These are phyloP conservation scores for Boletus smithii DNA, from an alignment of 1,284 basidiomycete species.

Conservation along the genomic window DNA sequence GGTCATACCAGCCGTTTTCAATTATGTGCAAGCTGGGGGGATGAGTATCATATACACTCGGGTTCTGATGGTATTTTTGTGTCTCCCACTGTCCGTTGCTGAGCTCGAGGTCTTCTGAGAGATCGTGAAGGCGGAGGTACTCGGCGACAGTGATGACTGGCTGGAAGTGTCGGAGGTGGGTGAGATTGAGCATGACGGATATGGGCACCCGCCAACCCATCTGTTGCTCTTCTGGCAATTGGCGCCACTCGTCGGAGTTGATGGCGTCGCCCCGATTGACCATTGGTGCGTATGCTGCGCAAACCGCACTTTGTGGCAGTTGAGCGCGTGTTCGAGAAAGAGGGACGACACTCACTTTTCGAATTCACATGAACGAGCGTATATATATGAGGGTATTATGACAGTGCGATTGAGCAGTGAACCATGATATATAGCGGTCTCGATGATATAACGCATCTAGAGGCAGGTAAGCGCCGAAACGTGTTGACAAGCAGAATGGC, in stretches of 20 bases:
- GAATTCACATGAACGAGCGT: conserved; percentile 41
- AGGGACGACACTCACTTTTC: conserved; percentile 25
- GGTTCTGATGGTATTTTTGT: conserved; percentile 26
- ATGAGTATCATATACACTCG: conserved; percentile 16
- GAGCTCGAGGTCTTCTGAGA: conserved; percentile 34
- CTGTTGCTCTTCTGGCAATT: conserved; percentile 40
- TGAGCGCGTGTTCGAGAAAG: background rate
- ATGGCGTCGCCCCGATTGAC: conserved; percentile 42
- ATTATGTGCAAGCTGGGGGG: conserved; percentile 35
- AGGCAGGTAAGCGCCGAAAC: conserved; percentile 9
- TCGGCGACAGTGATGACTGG: conserved; percentile 42
- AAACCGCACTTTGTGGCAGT: conserved; percentile 24
- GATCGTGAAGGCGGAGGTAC: conserved; percentile 43
- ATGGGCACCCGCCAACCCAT: conserved; percentile 43
- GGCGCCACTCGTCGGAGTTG: conserved; percentile 41
- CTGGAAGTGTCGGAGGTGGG: conserved; percentile 39
- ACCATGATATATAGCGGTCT: conserved; percentile 39
- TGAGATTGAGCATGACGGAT: conserved; percentile 43
- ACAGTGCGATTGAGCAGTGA: conserved; percentile 37
- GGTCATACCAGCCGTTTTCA: conserved; percentile 43
- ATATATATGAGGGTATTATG: conserved; percentile 39
- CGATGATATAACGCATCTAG: conserved; percentile 42
- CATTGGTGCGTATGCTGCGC: conserved; percentile 37
- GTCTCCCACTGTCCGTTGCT: conserved; percentile 41
- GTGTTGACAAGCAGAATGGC: conserved; percentile 2